A percentile compares a stretch with the other conserved stretches of the same genome.
Evolutionary conservation across 2,329 filamentous ascomycete species (phyloP).

Genomic region (Penicillium sp.): DNA sequence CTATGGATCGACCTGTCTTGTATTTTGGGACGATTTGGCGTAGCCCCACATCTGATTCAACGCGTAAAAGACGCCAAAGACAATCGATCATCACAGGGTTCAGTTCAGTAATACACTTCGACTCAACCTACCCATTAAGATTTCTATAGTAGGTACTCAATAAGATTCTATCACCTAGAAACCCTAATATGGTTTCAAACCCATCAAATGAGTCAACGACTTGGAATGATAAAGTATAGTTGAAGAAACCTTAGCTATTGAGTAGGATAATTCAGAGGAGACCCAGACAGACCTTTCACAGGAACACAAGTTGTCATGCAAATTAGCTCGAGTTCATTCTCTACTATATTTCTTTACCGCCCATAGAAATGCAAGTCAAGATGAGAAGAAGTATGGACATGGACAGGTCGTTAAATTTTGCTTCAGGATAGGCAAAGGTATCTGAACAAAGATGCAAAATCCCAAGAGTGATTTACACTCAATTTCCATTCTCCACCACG

Average conservation of each 20-base stretch:
- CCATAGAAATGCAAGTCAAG: neutral
- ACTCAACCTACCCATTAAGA: too few species aligned
- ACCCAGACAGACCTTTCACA: neutral
- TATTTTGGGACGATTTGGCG: neutral
- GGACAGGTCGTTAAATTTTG: conserved; percentile 22
- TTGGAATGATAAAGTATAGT: neutral
- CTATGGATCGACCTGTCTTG: neutral
- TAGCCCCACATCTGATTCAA: neutral
- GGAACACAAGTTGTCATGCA: neutral
- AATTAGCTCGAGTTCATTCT: neutral
- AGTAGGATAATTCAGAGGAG: too few species aligned
- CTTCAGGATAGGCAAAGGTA: conserved; percentile 13
- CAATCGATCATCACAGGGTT: neutral
- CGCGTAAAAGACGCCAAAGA: neutral
- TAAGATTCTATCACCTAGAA: too few species aligned
- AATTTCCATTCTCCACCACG: conserved; percentile 26
- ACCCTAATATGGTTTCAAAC: too few species aligned
- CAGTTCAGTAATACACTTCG: too few species aligned
- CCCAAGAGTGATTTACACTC: conserved; percentile 1
- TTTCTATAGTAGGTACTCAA: too few species aligned
- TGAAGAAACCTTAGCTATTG: too few species aligned
- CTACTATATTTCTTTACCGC: neutral
- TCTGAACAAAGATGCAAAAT: conserved; percentile 20
- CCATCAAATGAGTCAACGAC: too few species aligned
- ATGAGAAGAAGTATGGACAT: conserved; percentile 10